phyloP scores from a whole-genome alignment of 2,329 filamentous ascomycete species.

The Diaporthe sp. region DNA sequence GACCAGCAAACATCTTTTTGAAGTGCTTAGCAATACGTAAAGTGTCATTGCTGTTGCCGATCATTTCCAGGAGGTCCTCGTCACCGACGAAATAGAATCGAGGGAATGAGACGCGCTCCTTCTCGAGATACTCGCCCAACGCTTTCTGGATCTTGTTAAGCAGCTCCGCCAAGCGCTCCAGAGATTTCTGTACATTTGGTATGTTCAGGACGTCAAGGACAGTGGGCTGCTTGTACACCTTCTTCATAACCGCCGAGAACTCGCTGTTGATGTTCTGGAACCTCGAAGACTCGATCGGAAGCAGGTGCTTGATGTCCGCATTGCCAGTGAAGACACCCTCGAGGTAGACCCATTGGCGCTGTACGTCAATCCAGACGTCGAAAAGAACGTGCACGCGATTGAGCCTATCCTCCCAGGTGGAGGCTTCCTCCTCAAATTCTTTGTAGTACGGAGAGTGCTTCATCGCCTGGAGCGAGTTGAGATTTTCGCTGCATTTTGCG shows the following conservation, averaged over 20 bases:
- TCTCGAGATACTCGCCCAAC: slow-evolving; percentile 96
- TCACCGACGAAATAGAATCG: slow-evolving; percentile 99
- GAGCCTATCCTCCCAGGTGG: slow-evolving; percentile 96
- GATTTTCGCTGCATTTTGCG: slow-evolving; percentile 96
- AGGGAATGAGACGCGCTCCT: slow-evolving; percentile 96
- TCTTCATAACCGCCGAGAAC: slow-evolving; percentile 99
- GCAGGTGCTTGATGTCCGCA: slow-evolving; percentile 96
- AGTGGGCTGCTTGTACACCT: slow-evolving; percentile 95
- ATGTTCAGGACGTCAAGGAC: slow-evolving; percentile 97
- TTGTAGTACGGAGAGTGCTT: slow-evolving; percentile 99
- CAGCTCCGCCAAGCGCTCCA: slow-evolving; percentile 95
- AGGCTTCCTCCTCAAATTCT: slow-evolving; percentile 97
- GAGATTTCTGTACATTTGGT: slow-evolving; percentile 92
- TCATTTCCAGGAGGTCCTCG: slow-evolving; percentile 98
- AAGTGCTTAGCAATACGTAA: slow-evolving; percentile 97
- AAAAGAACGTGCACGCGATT: slow-evolving; percentile 98
- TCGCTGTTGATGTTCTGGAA: slow-evolving; percentile 99
- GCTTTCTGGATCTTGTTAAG: slow-evolving; percentile 99
- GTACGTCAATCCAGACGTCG: slow-evolving; percentile 99
- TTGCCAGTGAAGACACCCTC: slow-evolving; percentile 99
- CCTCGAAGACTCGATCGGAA: slow-evolving; percentile 94
- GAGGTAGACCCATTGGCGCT: slow-evolving; percentile 99
- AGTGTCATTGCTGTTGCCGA: slow-evolving; percentile 98
- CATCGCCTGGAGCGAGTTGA: slow-evolving; percentile 99
- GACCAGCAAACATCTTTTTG: slow-evolving; percentile 99